These are phyloP conservation scores for Tremella yokohamensis DNA, from an alignment of 768 basidiomycete genomes.

Conservation along the genomic window DNA sequence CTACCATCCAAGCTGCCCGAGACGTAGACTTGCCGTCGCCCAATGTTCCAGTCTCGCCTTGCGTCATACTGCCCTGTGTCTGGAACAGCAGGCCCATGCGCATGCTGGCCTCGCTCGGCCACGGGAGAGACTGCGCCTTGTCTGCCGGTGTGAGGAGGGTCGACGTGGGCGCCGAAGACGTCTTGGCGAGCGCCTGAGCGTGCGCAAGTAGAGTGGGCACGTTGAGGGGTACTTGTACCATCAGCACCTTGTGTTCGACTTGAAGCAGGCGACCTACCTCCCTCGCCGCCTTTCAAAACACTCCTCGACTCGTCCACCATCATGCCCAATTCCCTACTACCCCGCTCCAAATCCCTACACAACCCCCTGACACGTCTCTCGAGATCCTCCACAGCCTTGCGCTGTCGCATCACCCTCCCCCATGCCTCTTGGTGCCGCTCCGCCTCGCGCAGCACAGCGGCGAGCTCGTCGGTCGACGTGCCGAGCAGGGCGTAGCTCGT, in stretches of 20 bases:
- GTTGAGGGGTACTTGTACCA: conserved; percentile 14
- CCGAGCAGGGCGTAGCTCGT: conserved; percentile 15
- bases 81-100: conserved; percentile 37
- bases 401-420: conserved; percentile 14
- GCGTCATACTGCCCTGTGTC: conserved; percentile 37
- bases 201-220: conserved; percentile 25
- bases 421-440: conserved; percentile 32
- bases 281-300: neutral
- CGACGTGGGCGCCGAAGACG: conserved; percentile 39
- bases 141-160: conserved; percentile 24
- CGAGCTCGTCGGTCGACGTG: conserved; percentile 27
- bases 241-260: too few species aligned
- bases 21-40: conserved; percentile 31
- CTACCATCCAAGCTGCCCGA: neutral
- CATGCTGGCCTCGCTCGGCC: conserved; percentile 42
- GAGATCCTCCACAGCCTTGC: conserved; percentile 21
- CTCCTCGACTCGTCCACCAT: conserved; percentile 23
- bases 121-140: conserved; percentile 32
- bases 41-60: conserved; percentile 32
- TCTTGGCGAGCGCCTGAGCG: conserved; percentile 28
- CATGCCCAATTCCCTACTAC: conserved; percentile 29
- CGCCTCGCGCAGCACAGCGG: conserved; percentile 16
- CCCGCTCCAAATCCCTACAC: conserved; percentile 22
- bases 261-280: too few species aligned
- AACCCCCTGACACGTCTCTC: conserved; percentile 26